Evolutionary conservation across 305 asterid species (phyloP).

Genomic region (Nicotiana rustica): DNA sequence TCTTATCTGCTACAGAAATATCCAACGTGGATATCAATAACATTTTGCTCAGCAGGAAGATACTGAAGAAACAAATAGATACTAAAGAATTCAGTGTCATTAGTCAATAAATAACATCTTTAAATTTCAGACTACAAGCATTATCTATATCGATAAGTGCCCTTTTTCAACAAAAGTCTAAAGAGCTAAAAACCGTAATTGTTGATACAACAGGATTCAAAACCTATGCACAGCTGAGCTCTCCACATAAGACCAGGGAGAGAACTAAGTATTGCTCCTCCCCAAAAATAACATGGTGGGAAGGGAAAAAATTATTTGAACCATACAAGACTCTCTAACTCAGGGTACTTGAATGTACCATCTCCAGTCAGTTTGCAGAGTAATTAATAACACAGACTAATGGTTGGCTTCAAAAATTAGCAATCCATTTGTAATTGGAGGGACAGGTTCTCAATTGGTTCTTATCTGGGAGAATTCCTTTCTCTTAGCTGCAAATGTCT

Average conservation of each 20-base stretch:
- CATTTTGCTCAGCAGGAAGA: not conserved
- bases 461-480: slow-evolving; percentile 22
- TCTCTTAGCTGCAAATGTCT: slow-evolving; percentile 65
- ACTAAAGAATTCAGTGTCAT: not conserved
- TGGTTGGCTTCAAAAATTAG: not conserved
- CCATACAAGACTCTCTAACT: not conserved
- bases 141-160: not conserved
- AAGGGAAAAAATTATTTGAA: slow-evolving; percentile 2
- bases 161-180: too few species aligned
- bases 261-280: not conserved
- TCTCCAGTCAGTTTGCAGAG: not conserved
- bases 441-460: not conserved
- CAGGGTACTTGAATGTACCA: not conserved
- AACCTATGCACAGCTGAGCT: not conserved
- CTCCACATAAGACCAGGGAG: not conserved
- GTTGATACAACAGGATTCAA: not conserved
- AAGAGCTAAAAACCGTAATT: too few species aligned
- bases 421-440: not conserved
- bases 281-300: slow-evolving; percentile 19
- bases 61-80: not conserved
- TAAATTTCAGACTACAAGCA: not conserved
- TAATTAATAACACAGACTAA: not conserved
- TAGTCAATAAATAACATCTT: not conserved
- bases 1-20: not conserved
- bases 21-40: not conserved